Base-by-base conservation (phyloP, 176 grass and related monocot species). In the Dactylis glomerata region DNA sequence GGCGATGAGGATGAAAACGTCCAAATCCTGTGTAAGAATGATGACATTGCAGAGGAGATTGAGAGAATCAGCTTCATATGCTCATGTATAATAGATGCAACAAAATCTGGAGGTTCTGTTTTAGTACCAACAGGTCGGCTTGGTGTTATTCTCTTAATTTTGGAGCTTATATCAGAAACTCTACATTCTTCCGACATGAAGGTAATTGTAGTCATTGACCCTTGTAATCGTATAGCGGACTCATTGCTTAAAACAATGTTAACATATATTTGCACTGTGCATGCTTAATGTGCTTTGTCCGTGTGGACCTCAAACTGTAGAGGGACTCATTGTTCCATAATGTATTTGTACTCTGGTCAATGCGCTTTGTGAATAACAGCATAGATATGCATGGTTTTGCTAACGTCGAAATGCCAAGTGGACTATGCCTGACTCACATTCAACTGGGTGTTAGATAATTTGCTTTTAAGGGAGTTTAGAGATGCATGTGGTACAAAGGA, bases 41-140 rank as follows among this genome's bases (percentile, higher is more conserved):
- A 98, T 93, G 96, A 98, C 82, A 90, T 86, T 71, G 70, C 34
- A 51, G 93, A 90, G 73, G 96, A 98, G 85, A 76, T 79, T 76
- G 96, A 92, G 26, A 98, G 87, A 85, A 90, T 95, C 55, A 86
- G 47, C 58, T 98, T 90, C 66, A 87, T 98, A 86, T 93, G 89
- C 80, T 95, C 93, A 54, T 93, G 93, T 79, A 95, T 93, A 28
- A 82, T 86, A 2, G 80, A 92, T 78, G 91, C 96, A 23, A 72
- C 93, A 64, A 78, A 93, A 77, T 87, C 81, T 83, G 96, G 91
- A 63, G 96, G 96, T 88, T 93, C 93, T 50, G 91, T 93, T 90
- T 84, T 98, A 65, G 87, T 95, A 76, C 93, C 91, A 68, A 83
- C 88, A 78, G 78, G 85, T 16, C 89, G 87, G 49, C 79, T 90